These are phyloP conservation scores for Cercospora citrullina DNA, from an alignment of 2,329 filamentous ascomycete genomes.

Conservation along the genomic window DNA sequence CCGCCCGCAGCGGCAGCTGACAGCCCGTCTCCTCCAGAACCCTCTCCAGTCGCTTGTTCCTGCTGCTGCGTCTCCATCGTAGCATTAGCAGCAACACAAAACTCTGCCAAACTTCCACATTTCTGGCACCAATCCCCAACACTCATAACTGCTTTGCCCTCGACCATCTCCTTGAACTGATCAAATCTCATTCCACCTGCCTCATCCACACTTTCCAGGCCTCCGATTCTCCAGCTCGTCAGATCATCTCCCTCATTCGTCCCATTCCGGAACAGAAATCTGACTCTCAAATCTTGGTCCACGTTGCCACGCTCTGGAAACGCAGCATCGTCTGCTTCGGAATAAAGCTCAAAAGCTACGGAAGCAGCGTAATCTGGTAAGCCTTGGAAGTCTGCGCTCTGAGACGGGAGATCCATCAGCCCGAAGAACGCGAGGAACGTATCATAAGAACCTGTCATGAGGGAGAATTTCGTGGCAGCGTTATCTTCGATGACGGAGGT, in stretches of 20 bases:
- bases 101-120: conserved; percentile 13
- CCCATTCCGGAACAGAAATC: conserved; percentile 59
- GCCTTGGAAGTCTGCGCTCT: not conserved
- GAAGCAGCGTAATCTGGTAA: conserved; percentile 10
- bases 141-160: conserved; percentile 2
- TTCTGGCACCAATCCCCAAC: conserved; percentile 12
- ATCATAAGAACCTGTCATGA: conserved; percentile 16
- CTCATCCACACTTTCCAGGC: conserved; percentile 39
- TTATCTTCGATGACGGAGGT: not conserved
- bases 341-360: conserved; percentile 13
- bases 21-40: not conserved
- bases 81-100: conserved; percentile 14
- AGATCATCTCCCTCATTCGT: conserved; percentile 41
- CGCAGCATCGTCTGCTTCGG: conserved; percentile 1
- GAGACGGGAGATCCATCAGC: not conserved
- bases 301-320: not conserved
- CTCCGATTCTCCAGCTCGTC: conserved; percentile 53
- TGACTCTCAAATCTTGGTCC: conserved; percentile 52
- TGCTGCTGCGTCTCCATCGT: not conserved
- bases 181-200: conserved; percentile 37
- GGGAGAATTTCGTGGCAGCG: conserved; percentile 7
- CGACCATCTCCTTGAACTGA: not conserved
- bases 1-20: conserved; percentile 16
- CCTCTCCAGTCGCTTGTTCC: not conserved
- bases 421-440: conserved; percentile 18